Evolutionary conservation across 192 early-diverging fungal genomes (phyloP).

Genomic region (Lobosporangium transversale): DNA sequence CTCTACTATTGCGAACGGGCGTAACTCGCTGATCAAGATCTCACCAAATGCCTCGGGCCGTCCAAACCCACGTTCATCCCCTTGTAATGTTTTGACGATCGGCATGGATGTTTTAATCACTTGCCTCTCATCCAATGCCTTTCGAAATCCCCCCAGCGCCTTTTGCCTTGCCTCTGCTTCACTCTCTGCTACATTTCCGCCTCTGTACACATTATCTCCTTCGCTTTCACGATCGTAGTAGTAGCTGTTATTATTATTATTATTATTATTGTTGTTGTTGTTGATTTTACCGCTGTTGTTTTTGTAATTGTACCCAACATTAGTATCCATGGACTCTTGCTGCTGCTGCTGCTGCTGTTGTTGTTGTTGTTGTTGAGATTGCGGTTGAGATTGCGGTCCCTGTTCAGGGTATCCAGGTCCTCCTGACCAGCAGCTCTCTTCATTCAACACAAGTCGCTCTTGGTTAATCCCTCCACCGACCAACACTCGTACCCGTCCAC

Average conservation of each 20-base stretch:
- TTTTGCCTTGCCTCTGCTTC: constrained; percentile 14
- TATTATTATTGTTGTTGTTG: too few species aligned
- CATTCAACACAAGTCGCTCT: constrained; percentile 26
- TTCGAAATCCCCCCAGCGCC: constrained; percentile 5
- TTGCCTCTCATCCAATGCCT: constrained; percentile 19
- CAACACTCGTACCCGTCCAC: constrained; percentile 21
- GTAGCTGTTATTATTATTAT: neutral
- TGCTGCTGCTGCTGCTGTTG: neutral
- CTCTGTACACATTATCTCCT: constrained; percentile 16
- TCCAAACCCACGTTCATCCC: constrained; percentile 37
- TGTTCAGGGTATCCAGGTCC: too few species aligned
- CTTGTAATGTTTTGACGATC: constrained; percentile 22
- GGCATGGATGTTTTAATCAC: neutral
- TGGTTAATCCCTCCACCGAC: constrained; percentile 33
- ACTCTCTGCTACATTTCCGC: constrained; percentile 22
- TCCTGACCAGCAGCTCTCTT: constrained; percentile 40
- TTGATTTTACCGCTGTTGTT: too few species aligned
- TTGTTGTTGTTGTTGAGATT: neutral
- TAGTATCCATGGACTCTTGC: neutral
- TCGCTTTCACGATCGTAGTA: neutral
- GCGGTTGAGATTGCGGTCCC: too few species aligned
- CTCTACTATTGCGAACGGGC: constrained; percentile 22
- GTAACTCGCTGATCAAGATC: constrained; percentile 29
- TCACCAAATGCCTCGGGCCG: constrained; percentile 30
- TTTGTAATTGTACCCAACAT: too few species aligned